Base-by-base conservation (phyloP, 2,329 filamentous ascomycete species). In the Fusarium fracticaudum region DNA sequence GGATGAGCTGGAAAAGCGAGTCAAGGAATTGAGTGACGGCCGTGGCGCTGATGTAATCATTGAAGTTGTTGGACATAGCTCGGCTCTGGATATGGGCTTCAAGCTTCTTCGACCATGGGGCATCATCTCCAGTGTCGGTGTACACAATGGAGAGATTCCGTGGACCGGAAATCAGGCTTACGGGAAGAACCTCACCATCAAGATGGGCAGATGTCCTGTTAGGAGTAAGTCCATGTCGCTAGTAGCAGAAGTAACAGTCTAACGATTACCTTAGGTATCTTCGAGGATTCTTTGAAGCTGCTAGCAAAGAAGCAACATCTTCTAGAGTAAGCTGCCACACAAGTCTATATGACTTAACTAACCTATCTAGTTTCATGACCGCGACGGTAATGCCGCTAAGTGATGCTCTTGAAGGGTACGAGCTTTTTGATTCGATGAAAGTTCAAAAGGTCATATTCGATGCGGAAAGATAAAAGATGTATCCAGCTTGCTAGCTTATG, bases 1-100 rank as follows among this genome's bases (percentile, higher is more conserved):
- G 48, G 89, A 91, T 47, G 90, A 87, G 2, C 85, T 96, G 77
- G 84, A 90, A 59, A 86, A 88, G 76, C 88, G 92, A 51, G 91
- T 96, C 53, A 90, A 90, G 78, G 92, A 93, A 74, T 86, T 92
- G 47, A 95, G 93, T 0, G 87, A 92, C 15, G 94, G 93, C 4
- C 86, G 94, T n/a, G 94, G 94, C 13, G 94, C 94, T 13, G 94
- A 97, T 83, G 90, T 92, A 4, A 90, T 95, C 6, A 91, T 97
- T 74, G 92, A 94, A 80, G 91, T 93, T 8, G 92, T 94, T 22
- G 92, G 92, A 0, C 82, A 91, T 71, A 91, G 89, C 68, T 87
- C 89, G 43, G 92, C 92, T 8, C 80, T 94, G 77, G 87, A 86
- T 75, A 92, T 90, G 62, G 91, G 87, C 0, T 93, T 90, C 80